These are phyloP conservation scores for Penicillium sp. DNA, from an alignment of 2,329 filamentous ascomycete genomes.

Conservation along the genomic window DNA sequence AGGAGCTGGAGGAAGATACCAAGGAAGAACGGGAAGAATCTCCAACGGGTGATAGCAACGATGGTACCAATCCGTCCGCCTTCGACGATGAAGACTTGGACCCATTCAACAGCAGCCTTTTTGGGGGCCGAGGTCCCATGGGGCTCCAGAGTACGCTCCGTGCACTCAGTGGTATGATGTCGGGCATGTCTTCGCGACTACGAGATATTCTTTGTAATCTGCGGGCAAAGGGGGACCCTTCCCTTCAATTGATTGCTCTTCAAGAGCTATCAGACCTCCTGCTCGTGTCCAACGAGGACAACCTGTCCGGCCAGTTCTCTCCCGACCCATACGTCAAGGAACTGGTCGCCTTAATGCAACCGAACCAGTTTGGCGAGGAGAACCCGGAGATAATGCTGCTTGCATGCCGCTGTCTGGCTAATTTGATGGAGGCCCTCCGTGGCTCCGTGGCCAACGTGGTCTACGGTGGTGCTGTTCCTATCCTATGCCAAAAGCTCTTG, in stretches of 20 bases:
- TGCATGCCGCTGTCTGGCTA: slow-evolving; percentile 90
- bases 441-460: slow-evolving; percentile 92
- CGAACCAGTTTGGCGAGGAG: slow-evolving; percentile 78
- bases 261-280: slow-evolving; percentile 91
- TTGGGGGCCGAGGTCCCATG: slow-evolving; percentile 61
- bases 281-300: slow-evolving; percentile 93
- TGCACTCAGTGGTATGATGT: slow-evolving; percentile 87
- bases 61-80: slow-evolving; percentile 51
- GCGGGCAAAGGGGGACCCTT: slow-evolving; percentile 76
- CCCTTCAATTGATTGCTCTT: slow-evolving; percentile 83
- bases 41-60: slow-evolving; percentile 60
- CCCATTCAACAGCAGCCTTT: slow-evolving; percentile 58
- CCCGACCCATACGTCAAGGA: slow-evolving; percentile 95
- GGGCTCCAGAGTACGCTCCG: slow-evolving; percentile 75
- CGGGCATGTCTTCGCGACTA: slow-evolving; percentile 72
- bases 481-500: slow-evolving; percentile 88
- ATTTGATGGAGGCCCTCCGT: slow-evolving; percentile 94
- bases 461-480: slow-evolving; percentile 91
- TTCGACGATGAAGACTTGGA: slow-evolving; percentile 57
- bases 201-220: slow-evolving; percentile 72
- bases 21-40: slow-evolving; percentile 55
- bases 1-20: slow-evolving; percentile 41
- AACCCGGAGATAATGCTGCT: slow-evolving; percentile 97
- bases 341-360: slow-evolving; percentile 84
- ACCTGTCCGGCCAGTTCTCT: slow-evolving; percentile 88